Conservation (phyloP, 306 rosid species). For the Purshia tridentata region DNA sequence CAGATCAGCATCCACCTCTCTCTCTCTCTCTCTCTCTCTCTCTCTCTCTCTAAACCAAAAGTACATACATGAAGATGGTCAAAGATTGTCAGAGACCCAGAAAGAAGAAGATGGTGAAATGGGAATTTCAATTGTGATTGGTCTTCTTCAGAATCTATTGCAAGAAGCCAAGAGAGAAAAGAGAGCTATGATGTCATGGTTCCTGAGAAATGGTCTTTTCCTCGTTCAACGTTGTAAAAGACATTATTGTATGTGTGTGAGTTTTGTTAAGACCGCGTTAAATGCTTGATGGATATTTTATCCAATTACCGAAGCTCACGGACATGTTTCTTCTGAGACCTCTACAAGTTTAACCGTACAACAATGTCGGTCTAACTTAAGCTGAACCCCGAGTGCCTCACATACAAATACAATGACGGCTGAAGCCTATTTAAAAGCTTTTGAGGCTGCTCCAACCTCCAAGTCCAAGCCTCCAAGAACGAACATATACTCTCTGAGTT, state of each 20-base stretch:
- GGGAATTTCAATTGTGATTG: not conserved
- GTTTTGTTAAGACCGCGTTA: not conserved
- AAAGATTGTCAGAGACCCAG: conserved; percentile 18
- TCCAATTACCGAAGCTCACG: conserved; percentile 5
- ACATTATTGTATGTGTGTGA: not conserved
- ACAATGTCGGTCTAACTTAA: not conserved
- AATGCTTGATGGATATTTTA: conserved; percentile 6
- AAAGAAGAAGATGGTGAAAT: conserved; percentile 13
- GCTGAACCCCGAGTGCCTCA: not conserved
- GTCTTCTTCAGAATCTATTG: not conserved
- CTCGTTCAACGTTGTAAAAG: not conserved
- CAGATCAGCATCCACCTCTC: conserved; percentile 22
- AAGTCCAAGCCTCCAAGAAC: no score
- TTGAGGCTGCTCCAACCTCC: no score
- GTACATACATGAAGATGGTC: not conserved
- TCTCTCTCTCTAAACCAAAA: not conserved
- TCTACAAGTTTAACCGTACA: conserved; percentile 1
- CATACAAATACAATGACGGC: not conserved
- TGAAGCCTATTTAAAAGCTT: no score
- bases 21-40: not conserved
- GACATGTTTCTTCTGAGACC: not conserved
- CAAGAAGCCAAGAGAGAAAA: not conserved
- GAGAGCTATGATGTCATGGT: not conserved
- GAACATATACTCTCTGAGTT: no score
- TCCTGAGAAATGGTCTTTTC: not conserved